Evolutionary conservation across 1,284 basidiomycete species (phyloP).

Genomic region (Somion occarium): DNA sequence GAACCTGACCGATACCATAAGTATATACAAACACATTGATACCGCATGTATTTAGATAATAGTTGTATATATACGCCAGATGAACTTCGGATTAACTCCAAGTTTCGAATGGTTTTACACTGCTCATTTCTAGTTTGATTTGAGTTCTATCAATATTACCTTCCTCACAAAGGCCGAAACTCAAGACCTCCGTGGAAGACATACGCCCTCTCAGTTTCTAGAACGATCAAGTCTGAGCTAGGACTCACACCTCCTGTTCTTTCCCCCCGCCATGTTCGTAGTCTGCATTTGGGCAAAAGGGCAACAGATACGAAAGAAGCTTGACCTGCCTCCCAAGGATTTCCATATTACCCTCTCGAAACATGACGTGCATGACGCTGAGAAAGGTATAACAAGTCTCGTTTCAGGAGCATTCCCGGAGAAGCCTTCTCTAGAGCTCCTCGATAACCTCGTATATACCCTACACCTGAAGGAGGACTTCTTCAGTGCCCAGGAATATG

Average conservation of each 20-base stretch:
- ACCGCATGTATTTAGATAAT: too few species aligned
- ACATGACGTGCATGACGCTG: constrained; percentile 37
- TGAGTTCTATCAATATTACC: too few species aligned
- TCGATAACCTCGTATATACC: constrained; percentile 48
- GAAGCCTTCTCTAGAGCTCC: constrained; percentile 29
- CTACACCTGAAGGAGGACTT: constrained; percentile 35
- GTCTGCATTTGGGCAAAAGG: constrained; percentile 54
- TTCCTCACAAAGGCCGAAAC: not conserved
- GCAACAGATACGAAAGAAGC: constrained; percentile 41
- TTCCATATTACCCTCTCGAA: constrained; percentile 51
- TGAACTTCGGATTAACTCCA: too few species aligned
- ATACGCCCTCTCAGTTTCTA: not conserved
- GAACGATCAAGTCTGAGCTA: not conserved
- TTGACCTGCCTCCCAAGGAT: constrained; percentile 44
- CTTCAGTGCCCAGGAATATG: constrained; percentile 30
- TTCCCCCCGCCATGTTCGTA: constrained; percentile 35
- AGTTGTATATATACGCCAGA: too few species aligned
- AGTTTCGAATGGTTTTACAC: too few species aligned
- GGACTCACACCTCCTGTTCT: not conserved
- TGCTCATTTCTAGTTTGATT: too few species aligned
- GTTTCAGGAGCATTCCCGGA: constrained; percentile 29
- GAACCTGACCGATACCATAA: too few species aligned
- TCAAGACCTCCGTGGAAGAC: not conserved
- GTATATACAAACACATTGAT: too few species aligned
- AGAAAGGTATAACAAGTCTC: constrained; percentile 43